Base-by-base conservation (phyloP, 768 basidiomycete species). In the Calocybe gangraenosa region DNA sequence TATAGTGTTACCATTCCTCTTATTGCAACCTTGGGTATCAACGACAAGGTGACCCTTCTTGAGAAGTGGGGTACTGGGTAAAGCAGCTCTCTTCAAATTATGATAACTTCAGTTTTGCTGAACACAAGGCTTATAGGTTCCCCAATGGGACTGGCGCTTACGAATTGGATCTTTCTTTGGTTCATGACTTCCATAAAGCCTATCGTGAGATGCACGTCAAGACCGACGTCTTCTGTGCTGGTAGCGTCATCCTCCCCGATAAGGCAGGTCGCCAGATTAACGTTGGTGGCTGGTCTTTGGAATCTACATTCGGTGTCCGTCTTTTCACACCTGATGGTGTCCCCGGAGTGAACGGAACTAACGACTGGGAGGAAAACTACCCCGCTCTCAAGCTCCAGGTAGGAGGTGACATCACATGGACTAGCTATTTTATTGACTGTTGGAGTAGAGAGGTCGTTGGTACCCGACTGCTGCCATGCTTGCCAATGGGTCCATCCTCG, bases 141-240 rank as follows among this genome's bases (percentile, higher is more conserved):
- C 47, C 58, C 2, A 87, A 87, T 60, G 73, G 82, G 3, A 87
- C 88, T 13, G 87, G 86, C 7, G 86, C 85, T 1, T 89, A 87
- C 50, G 88, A 91, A 51, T 68, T 91, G 19, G 87, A 89, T 55
- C 60, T 81, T 32, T 79, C 71, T 21, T 65, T 89, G 25, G 69
- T 68, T 0, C 49, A 68, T 48, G 59, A 76, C 46, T 76, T 74
- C 58, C 56, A 54, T 7, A 64, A 73, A 23, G 76, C 85, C 6
- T 91, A 85, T 85, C 82, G 87, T 31, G 72, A 71, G 49, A 87
- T 90, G 84, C 81, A 88, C 48, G 65, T 87, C 52, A 70, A 86
- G 64, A 71, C 83, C 8, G 84, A 91, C 52, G 85, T 90, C 9
- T 91, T 91, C 69, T 90, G 88, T 58, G 79, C 87, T 3, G 88